phyloP scores from a whole-genome alignment of 768 basidiomycete species.

The Lactarius pseudohatsudake region DNA sequence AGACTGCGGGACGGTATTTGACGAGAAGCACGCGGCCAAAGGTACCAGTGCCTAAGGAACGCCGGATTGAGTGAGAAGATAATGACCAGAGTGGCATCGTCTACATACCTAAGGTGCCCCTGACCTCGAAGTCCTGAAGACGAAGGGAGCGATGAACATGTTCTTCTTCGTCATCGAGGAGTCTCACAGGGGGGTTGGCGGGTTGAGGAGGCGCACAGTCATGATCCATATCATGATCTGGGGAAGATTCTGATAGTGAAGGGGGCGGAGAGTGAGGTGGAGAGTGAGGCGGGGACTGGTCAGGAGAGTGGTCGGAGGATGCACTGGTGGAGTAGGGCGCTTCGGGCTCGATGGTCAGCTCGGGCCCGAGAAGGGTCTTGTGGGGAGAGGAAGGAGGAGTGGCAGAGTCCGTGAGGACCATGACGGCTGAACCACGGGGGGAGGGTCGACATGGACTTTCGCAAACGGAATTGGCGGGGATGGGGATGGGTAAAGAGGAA shows the following conservation, averaged over 20 bases:
- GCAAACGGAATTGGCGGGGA: conserved; percentile 4
- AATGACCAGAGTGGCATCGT: neutral
- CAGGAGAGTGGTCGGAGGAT: conserved; percentile 11
- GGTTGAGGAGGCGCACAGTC: conserved; percentile 27
- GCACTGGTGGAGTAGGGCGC: conserved; percentile 5
- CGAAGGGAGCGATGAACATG: conserved; percentile 60
- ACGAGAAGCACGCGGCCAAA: conserved; percentile 94
- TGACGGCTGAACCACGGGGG: conserved; percentile 23
- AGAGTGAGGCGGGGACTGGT: conserved; percentile 17
- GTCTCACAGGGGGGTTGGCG: conserved; percentile 47
- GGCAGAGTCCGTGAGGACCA: conserved; percentile 25
- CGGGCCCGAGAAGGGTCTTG: conserved; percentile 13
- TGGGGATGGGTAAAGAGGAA: conserved; percentile 25
- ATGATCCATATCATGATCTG: conserved; percentile 24
- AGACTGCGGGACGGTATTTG: conserved; percentile 56
- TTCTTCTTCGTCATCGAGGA: conserved; percentile 69
- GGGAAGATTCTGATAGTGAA: conserved; percentile 11
- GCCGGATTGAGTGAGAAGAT: neutral
- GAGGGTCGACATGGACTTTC: conserved; percentile 14
- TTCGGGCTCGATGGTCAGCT: conserved; percentile 18
- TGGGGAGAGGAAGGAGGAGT: conserved; percentile 25
- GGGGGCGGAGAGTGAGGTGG: conserved; percentile 22
- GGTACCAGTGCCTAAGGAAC: conserved; percentile 80
- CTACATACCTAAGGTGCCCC: conserved; percentile 67
- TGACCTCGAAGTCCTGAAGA: conserved; percentile 78